Base-by-base conservation (phyloP, 257 asterid species). In the Solanum megistacrolobum region DNA sequence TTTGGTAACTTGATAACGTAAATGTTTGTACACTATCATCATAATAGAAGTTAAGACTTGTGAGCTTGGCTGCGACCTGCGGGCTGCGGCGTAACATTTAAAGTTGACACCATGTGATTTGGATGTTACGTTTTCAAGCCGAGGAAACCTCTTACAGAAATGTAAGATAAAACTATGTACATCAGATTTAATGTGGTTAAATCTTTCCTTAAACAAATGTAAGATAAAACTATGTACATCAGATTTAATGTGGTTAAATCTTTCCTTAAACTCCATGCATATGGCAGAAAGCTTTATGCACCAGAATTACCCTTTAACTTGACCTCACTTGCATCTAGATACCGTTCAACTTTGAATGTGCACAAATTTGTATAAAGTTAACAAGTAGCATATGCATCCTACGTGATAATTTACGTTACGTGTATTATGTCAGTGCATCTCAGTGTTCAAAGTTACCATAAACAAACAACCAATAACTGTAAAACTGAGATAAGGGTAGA, bases 51-150 rank as follows among this genome's bases (percentile, higher is more conserved):
- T 29, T 69, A 13, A 69, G n/a, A 29, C 16, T 5, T 5, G 76
- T 10, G 76, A 29, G 18, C 3, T 34, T 5, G 9, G 12, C 0
- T 9, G 1, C 12, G 5, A 4, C 5, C 46, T 41, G 12, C 3
- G 9, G 0, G 2, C 0, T 18, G 2, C 4, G 6, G 5, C 1
- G 4, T 3, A 9, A 73, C 16, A 0, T 4, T 20, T 20, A 32
- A 74, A 21, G 10, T 35, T 20, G 46, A 0, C 27, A 73, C 0
- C 16, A 10, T 74, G 82, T 35, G 10, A 35, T 10, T 74, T 8
- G 25, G 25, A 7, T 9, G 0, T 72, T 11, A 14, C 2, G 0
- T 1, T 4, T 72, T 72, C 27, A 34, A 32, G 12, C 5, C 4
- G 3, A 0, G 1, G 18, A 71, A 71, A 71, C 3, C 43, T 16